Base-by-base conservation (phyloP, 495 filamentous ascomycete genomes). In the Aspergillus kassunensis region DNA sequence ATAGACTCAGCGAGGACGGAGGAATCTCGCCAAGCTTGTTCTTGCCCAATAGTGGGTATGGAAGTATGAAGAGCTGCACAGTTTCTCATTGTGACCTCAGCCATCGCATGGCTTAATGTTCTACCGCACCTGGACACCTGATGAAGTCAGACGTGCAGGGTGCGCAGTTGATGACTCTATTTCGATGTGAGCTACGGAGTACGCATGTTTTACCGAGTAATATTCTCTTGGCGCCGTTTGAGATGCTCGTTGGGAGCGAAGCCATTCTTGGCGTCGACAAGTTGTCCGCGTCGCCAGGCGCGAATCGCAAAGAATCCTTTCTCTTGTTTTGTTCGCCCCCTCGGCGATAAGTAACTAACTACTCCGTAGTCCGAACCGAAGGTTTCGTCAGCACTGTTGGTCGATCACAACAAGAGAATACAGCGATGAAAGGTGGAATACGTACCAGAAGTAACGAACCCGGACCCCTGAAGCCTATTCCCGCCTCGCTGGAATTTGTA, bases 401-500 rank as follows among this genome's bases (percentile, higher is more conserved):
- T 21, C 16, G 16, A 34, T 34, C 27, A 21, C 29, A 18, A 8
- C 4, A 7, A 34, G 10, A 7, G n/a, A 30, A 16, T 18, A 30
- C 25, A n/a, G 16, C 16, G n/a, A 34, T 34, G 15, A 34, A 21
- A 34, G 16, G n/a, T n/a, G 4, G 7, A 45, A 33, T 13, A 25
- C 25, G 39, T 13, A 42, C 20, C 21, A 18, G n/a, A n/a, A 36
- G 34, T 16, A 16, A 2, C 15, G n/a, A 12, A 1, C 18, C 12
- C 25, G 19, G 25, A 35, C 30, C 44, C 44, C 19, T 46, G 44
- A 25, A 31, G 23, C 20, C n/a, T n/a, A n/a, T n/a, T n/a, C n/a
- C 44, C 44, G 44, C 44, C 16, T 46, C 44, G 44, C 44, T 46
- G 44, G 44, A 46, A 46, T 46, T 46, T 46, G 29, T 23, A 23